phyloP scores from a whole-genome alignment of 164 flowering plant genomes.

The Annona cherimola region DNA sequence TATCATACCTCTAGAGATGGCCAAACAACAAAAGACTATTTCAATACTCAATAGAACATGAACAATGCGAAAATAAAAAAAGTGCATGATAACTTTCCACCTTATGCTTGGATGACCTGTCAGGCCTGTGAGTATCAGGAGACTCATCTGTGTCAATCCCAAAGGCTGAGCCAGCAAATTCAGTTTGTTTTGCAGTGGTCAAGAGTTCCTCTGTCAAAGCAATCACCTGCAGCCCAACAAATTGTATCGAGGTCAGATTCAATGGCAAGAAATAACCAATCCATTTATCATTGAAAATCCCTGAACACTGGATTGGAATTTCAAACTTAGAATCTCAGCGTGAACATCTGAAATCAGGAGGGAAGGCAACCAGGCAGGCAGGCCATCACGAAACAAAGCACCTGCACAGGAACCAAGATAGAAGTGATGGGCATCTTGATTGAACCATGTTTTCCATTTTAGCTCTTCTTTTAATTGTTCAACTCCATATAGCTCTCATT shows the following conservation, averaged over 20 bases:
- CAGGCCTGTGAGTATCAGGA: slow-evolving; percentile 26
- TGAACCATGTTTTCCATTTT: slow-evolving; percentile 15
- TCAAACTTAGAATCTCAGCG: slow-evolving; percentile 60
- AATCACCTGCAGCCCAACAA: slow-evolving; percentile 66
- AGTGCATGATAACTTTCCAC: slow-evolving; percentile 25
- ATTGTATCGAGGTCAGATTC: slow-evolving; percentile 14
- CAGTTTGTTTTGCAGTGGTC: slow-evolving; percentile 75
- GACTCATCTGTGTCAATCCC: slow-evolving; percentile 32
- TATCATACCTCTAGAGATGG: neutral
- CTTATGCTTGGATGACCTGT: slow-evolving; percentile 22
- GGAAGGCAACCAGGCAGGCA: slow-evolving; percentile 44
- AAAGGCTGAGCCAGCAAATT: slow-evolving; percentile 34
- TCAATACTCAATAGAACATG: neutral
- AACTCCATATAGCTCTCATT: slow-evolving; percentile 18
- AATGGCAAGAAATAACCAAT: slow-evolving; percentile 7
- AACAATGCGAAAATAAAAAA: neutral
- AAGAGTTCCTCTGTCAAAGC: slow-evolving; percentile 89
- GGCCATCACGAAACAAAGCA: slow-evolving; percentile 65
- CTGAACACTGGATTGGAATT: slow-evolving; percentile 21
- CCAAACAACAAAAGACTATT: neutral
- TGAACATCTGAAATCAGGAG: slow-evolving; percentile 73
- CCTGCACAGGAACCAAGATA: slow-evolving; percentile 94
- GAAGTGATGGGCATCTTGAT: slow-evolving; percentile 68
- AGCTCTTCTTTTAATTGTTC: slow-evolving; percentile 14
- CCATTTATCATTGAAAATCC: slow-evolving; percentile 6